Evolutionary conservation across 805 yeast species (phyloP), one percentile per base, ranked within the genome.

Genomic region (Ogataea pignaliae): DNA sequence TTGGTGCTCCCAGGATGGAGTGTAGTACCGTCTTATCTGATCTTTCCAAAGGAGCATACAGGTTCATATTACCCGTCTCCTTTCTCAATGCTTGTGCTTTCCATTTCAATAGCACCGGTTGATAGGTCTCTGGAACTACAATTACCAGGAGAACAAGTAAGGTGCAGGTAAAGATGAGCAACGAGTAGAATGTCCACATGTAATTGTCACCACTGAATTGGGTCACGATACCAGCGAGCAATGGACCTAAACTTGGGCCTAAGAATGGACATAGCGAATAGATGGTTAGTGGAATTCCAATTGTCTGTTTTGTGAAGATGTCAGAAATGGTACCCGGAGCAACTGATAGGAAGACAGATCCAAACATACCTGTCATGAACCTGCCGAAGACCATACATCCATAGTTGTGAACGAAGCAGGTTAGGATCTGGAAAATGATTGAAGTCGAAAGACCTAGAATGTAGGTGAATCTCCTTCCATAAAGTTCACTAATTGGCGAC

Each of bases 321-420:
- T 86, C 95, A 10, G 88, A 80, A 37, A 86, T 68, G 1, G 85
- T 73, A 16, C 93, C 95, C 31, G 90, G 89, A 10, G 88, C 88
- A 29, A 85, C 83, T 48, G 83, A 78, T 51, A 86, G 67, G 34
- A 88, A 85, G 2, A 86, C 83, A 40, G 88, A 81, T 3, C 89
- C 89, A 52, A 82, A 82, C 37, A 85, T 71, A 1, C 93, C 93
- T 11, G 81, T 78, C 47, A 83, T 63, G 51, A 83, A 78, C 50
- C 93, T 75, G 41, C 82, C 76, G 37, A 83, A 76, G 45, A 83
- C 61, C 45, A 86, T 65, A 30, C 83, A 86, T 9, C 80, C 81
- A 29, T 80, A 75, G 45, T 81, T 82, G 56, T 73, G 55, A 48
- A 76, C 72, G 56, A 78, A 76, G 9, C 80, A 81, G 48, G 82